Conservation (phyloP, 208 protist species). For the Acanthamoeba healyi region DNA sequence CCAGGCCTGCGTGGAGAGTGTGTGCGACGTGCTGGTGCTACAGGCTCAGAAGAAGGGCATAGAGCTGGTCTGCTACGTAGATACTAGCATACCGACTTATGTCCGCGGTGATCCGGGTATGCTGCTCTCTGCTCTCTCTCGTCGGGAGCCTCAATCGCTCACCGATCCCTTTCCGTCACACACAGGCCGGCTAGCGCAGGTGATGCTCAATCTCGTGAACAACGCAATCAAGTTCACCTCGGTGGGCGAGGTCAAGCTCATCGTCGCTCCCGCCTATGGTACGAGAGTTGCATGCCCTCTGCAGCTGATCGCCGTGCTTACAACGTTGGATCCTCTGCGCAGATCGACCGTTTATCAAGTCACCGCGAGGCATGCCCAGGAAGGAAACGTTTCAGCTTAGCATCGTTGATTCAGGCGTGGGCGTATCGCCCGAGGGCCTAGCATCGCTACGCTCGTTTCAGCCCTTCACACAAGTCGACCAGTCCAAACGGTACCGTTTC, state of each 20-base stretch:
- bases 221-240: conserved; percentile 74
- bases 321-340: background rate
- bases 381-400: conserved; percentile 30
- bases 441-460: background rate
- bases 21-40: conserved; percentile 15
- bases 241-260: conserved; percentile 42
- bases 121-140: background rate
- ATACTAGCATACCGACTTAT: conserved; percentile 24
- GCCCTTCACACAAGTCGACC: conserved; percentile 60
- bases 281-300: background rate
- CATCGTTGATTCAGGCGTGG: conserved; percentile 62
- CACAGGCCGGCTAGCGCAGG: conserved; percentile 20
- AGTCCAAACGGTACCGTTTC: conserved; percentile 10
- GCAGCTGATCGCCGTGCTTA: background rate
- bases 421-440: conserved; percentile 35
- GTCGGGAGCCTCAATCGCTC: too few species aligned
- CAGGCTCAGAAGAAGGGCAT: conserved; percentile 63
- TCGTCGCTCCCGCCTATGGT: conserved; percentile 21
- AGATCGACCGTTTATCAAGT: background rate
- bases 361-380: background rate
- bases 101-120: conserved; percentile 65
- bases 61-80: conserved; percentile 64
- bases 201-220: conserved; percentile 73
- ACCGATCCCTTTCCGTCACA: background rate
- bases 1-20: conserved; percentile 47